phyloP scores from a whole-genome alignment of 1,284 basidiomycete species.

The Ustilago nuda region DNA sequence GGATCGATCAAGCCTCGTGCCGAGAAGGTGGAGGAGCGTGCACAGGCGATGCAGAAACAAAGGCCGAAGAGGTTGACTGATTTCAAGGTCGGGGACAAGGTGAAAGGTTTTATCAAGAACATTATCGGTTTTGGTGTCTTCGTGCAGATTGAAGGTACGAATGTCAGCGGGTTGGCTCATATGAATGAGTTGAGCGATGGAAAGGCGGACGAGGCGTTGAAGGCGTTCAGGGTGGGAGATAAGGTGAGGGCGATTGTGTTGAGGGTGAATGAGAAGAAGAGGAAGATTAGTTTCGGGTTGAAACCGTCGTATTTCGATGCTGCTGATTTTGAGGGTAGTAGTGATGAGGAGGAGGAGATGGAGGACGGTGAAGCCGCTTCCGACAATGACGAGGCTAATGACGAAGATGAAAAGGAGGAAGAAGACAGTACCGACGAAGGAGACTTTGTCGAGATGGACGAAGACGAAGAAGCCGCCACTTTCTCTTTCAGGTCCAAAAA shows the following conservation, averaged over 20 bases:
- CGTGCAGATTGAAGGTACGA: constrained; percentile 84
- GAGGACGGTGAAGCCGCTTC: constrained; percentile 57
- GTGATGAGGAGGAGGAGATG: constrained; percentile 69
- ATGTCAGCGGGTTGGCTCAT: constrained; percentile 90
- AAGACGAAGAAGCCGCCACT: constrained; percentile 45
- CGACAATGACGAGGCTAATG: constrained; percentile 44
- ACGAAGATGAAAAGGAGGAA: constrained; percentile 55
- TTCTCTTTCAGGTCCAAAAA: constrained; percentile 21
- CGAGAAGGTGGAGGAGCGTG: constrained; percentile 69
- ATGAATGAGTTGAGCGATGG: constrained; percentile 71
- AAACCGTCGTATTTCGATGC: constrained; percentile 85
- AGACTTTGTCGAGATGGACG: constrained; percentile 59
- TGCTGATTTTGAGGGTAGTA: constrained; percentile 68
- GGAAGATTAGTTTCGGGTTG: constrained; percentile 85
- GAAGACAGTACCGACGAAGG: constrained; percentile 36
- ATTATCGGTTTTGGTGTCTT: constrained; percentile 92
- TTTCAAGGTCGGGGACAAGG: constrained; percentile 68
- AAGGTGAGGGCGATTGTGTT: constrained; percentile 83
- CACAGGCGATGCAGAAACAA: constrained; percentile 23
- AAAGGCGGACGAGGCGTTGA: constrained; percentile 75
- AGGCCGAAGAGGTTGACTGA: constrained; percentile 43
- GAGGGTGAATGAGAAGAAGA: constrained; percentile 79
- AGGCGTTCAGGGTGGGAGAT: constrained; percentile 87
- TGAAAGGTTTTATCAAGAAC: constrained; percentile 68
- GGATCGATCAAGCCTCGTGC: constrained; percentile 67